Percentiles rank a stretch among this genome's conserved stretches.
phyloP scores from a whole-genome alignment of 2,329 filamentous ascomycete genomes.

The Cercospora sp. region DNA sequence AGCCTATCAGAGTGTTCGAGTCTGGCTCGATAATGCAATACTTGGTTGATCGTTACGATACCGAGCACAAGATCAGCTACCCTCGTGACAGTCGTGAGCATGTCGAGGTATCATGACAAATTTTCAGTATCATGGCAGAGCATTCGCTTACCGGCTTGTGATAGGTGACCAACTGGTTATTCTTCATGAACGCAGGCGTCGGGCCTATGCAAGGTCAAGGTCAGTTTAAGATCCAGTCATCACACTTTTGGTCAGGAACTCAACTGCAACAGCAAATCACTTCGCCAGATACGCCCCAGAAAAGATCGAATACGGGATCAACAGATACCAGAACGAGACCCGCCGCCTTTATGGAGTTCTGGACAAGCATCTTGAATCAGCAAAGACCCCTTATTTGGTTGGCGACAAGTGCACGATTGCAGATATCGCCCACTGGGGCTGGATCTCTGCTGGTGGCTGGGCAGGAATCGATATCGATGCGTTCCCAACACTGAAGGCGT shows the following conservation, averaged over 20 bases:
- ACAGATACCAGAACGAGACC: slow-evolving; percentile 80
- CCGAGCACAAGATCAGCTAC: slow-evolving; percentile 78
- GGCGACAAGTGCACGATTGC: slow-evolving; percentile 68
- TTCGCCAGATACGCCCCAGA: slow-evolving; percentile 81
- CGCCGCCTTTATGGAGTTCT: slow-evolving; percentile 77
- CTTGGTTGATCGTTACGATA: slow-evolving; percentile 63
- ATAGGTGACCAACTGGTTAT: slow-evolving; percentile 64
- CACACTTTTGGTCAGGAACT: not conserved
- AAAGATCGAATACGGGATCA: slow-evolving; percentile 77
- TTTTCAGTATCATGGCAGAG: not conserved
- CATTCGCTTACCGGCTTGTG: not conserved
- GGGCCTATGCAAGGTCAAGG: slow-evolving; percentile 25
- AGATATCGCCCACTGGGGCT: slow-evolving; percentile 79
- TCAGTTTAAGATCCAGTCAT: not conserved
- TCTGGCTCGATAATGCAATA: slow-evolving; percentile 83
- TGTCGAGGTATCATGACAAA: slow-evolving; percentile 53
- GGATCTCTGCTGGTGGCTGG: slow-evolving; percentile 64
- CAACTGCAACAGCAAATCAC: slow-evolving; percentile 65
- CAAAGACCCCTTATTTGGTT: slow-evolving; percentile 54
- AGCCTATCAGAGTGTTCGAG: slow-evolving; percentile 76
- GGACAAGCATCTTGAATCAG: slow-evolving; percentile 64
- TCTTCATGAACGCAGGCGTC: slow-evolving; percentile 69
- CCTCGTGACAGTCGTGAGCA: slow-evolving; percentile 70
- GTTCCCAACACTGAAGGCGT: slow-evolving; percentile 73
- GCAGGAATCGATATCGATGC: slow-evolving; percentile 68